Base-by-base conservation (phyloP, 352 stramenopile species). In the Phytopythium ostracodes region DNA sequence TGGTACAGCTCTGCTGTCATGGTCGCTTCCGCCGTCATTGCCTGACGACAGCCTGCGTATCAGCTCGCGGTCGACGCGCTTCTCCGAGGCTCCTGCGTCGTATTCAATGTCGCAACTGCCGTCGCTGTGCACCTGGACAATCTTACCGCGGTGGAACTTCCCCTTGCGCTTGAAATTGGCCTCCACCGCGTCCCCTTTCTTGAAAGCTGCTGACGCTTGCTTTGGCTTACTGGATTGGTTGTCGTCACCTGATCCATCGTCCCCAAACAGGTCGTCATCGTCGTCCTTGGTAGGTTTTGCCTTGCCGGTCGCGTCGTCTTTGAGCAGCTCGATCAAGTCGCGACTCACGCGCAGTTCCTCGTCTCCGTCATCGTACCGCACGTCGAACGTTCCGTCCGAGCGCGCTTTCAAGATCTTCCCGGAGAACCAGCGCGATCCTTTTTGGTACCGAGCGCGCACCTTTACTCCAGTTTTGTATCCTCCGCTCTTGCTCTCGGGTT, bases 351-450 rank as follows among this genome's bases (percentile, higher is more conserved):
- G 42, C 14, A 56, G 71, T 24, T 88, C 79, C 0, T 71, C 62
- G 42, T 87, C 79, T n/a, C 76, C 78, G 49, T 91, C 77, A 1
- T 89, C 80, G 47, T 87, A 92, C 20, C 69, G 56, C 49, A 96
- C 59, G 33, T 93, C 83, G 54, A 76, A 89, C 1, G 79, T 92
- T 0, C 72, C 79, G 56, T 93, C 76, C 20, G 66, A 49, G 49
- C 81, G 51, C 1, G 53, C 66, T 25, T 79, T 67, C 1, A 54
- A 11, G 33, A 94, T 85, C 53, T 70, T 81, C 10, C 77, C 81
- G 18, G 64, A 56, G 51, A 75, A 91, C 33, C 46, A 66, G 20
- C 77, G 72, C 2, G 55, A 42, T 20, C 72, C 68, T 44, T 70
- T 64, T 36, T 77, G 76, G 52, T 77, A 88, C 14, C 58, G 63